These are phyloP conservation scores for Phytophthora meadii DNA, from an alignment of 352 stramenopile genomes.

Conservation along the genomic window DNA sequence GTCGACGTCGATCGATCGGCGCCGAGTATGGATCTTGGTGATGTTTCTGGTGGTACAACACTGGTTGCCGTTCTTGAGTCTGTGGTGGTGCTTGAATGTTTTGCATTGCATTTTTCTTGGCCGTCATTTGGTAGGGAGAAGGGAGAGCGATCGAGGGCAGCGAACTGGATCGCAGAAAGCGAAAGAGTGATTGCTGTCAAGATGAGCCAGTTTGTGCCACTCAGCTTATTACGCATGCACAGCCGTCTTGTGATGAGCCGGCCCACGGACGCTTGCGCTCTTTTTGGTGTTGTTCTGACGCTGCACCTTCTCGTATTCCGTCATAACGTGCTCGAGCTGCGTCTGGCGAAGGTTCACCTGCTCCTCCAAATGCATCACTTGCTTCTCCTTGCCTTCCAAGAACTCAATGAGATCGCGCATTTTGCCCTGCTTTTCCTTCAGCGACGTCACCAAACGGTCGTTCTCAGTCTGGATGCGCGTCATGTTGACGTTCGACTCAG, in stretches of 20 bases:
- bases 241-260: conserved; percentile 16
- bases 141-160: conserved; percentile 10
- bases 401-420: conserved; percentile 64
- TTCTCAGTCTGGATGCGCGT: conserved; percentile 67
- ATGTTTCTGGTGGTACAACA: conserved; percentile 26
- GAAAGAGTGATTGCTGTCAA: conserved; percentile 1
- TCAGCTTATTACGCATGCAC: conserved; percentile 25
- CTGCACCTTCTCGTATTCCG: conserved; percentile 40
- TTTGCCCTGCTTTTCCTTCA: conserved; percentile 67
- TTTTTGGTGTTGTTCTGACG: conserved; percentile 26
- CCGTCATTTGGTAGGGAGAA: conserved; percentile 27
- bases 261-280: conserved; percentile 3
- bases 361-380: conserved; percentile 71
- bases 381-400: conserved; percentile 71
- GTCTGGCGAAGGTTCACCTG: conserved; percentile 58
- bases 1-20: conserved; percentile 12
- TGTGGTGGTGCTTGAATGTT: conserved; percentile 17
- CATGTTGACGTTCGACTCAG: conserved; percentile 51
- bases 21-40: conserved; percentile 23
- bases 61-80: conserved; percentile 4
- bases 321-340: conserved; percentile 59
- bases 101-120: conserved; percentile 42
- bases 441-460: conserved; percentile 47
- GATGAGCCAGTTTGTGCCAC: conserved; percentile 13
- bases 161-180: conserved; percentile 1